Conservation (phyloP, 306 rosid species). For the Corylus avellana region DNA sequence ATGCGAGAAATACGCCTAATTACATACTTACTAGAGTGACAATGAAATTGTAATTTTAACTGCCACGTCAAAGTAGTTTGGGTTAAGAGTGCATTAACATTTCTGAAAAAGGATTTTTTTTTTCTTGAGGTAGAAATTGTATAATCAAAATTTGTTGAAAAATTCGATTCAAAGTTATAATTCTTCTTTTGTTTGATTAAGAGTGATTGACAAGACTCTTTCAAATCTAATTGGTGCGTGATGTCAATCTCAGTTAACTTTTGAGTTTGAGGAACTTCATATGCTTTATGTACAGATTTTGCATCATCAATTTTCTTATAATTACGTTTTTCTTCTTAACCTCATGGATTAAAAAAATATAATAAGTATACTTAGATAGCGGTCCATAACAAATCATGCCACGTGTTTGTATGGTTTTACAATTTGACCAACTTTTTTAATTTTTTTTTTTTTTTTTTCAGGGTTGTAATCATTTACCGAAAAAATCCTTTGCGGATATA, state of each 20-base stretch:
- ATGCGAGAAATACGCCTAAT: too few relatives aligned
- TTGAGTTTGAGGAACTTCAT: neutral
- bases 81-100: too few relatives aligned
- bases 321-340: neutral
- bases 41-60: too few relatives aligned
- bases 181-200: neutral
- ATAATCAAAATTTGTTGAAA: neutral
- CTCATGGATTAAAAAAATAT: too few relatives aligned
- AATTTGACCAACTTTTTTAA: slow-evolving; percentile 3
- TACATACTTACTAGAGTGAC: too few relatives aligned
- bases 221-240: neutral
- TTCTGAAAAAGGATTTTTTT: neutral
- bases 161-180: neutral
- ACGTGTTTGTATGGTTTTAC: slow-evolving; percentile 8
- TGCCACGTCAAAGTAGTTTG: too few relatives aligned
- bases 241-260: neutral
- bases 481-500: slow-evolving; percentile 1
- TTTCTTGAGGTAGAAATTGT: neutral
- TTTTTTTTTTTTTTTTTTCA: neutral
- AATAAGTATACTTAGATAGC: neutral
- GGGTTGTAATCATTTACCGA: neutral
- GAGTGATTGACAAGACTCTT: neutral
- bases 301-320: neutral
- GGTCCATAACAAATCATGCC: neutral
- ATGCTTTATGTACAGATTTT: neutral